These are phyloP conservation scores for Penicillium sp. DNA, from an alignment of 2,329 filamentous ascomycete genomes.

Conservation along the genomic window DNA sequence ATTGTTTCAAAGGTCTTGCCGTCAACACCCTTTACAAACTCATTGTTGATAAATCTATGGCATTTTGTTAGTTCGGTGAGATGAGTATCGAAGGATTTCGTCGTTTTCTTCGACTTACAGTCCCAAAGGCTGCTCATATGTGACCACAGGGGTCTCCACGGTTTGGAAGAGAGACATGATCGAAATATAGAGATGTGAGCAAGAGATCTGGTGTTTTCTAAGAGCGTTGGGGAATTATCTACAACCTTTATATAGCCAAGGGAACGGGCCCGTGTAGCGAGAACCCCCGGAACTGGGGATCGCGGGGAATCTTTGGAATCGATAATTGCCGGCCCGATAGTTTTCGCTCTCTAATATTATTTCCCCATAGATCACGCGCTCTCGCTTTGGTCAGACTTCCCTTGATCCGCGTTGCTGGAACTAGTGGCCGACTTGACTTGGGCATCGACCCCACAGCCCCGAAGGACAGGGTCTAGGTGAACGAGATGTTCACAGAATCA, in stretches of 20 bases:
- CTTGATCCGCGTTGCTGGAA: neutral
- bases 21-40: slow-evolving; percentile 4
- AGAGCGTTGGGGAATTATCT: too few relatives aligned
- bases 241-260: neutral
- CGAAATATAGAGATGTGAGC: neutral
- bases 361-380: neutral
- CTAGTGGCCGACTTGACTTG: neutral
- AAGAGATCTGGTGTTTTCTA: too few relatives aligned
- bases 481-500: too few relatives aligned
- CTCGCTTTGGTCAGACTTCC: neutral
- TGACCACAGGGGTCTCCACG: neutral
- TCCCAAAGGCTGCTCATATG: slow-evolving; percentile 9
- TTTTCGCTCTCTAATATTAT: neutral
- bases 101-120: neutral
- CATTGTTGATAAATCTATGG: slow-evolving; percentile 6
- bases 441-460: too few relatives aligned
- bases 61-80: neutral
- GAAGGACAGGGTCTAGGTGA: too few relatives aligned
- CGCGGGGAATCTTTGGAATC: neutral
- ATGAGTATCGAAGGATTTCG: too few relatives aligned
- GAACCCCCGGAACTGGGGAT: neutral
- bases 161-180: slow-evolving; percentile 2
- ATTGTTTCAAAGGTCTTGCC: slow-evolving; percentile 7
- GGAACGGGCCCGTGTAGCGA: neutral
- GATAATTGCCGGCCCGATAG: slow-evolving; percentile 4